Evolutionary conservation across 306 rosid species (phyloP), one percentile per base, ranked within the genome.

Genomic region (Gillenia trifoliata): DNA sequence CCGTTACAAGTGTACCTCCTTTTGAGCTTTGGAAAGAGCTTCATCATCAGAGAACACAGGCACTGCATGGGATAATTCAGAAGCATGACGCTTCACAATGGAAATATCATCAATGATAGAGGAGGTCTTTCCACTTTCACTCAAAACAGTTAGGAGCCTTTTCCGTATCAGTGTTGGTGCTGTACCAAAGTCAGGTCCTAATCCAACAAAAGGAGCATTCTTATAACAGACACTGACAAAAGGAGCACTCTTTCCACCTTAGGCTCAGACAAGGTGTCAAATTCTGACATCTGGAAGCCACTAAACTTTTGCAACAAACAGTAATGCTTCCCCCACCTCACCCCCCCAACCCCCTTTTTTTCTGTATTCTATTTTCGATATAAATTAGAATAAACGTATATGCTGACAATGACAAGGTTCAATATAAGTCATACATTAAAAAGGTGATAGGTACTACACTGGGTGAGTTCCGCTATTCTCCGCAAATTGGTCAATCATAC

Each of bases 111-210:
- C 99, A 68, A 95, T 79, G 85, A 92, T 79, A 23, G 98, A 89
- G 29, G 96, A 81, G 45, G 81, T 85, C 83, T 82, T 92, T 55
- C 96, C 92, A 71, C 79, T 85, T 75, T 90, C 96, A 54, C 92
- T 86, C 83, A 95, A 83, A 73, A 90, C 59, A 8, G 88, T 87
- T 30, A 88, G 89, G 67, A 95, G 86, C 83, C 92, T 95, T 77
- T 86, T 87, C 67, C 96, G 86, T 67, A 79, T 78, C 74, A 89
- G 83, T 67, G 97, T 89, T 33, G 96, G 97, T 55, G 92, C 85
- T 29, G 96, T 80, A 79, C 97, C 99, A 83, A 89, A 95, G 33
- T 86, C 91, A 8, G 99, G 99, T 55, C 99, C 99, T 94, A 85
- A 70, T 84, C 72, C 77, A 56, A 34, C 23, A 68, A 29, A 70